These are phyloP conservation scores for Theobroma cacao DNA, from an alignment of 345 rosid species.

Conservation along the genomic window DNA sequence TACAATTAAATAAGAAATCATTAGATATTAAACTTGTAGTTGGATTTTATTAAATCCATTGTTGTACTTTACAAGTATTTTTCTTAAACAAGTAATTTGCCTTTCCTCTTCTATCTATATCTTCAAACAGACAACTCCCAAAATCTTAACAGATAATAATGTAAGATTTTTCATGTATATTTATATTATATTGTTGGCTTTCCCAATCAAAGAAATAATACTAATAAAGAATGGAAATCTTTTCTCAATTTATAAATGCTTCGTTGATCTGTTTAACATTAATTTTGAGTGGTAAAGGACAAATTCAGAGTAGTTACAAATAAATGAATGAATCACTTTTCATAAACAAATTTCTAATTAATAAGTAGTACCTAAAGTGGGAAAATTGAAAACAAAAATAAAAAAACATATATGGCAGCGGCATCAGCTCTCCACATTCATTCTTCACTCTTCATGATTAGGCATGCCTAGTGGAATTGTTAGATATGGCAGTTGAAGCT, in stretches of 20 bases:
- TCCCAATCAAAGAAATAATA: not conserved
- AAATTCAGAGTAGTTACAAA: not conserved
- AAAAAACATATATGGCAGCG: not conserved
- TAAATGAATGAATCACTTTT: not conserved
- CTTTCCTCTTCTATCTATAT: too few relatives aligned
- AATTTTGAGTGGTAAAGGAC: not conserved
- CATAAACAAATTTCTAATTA: not conserved
- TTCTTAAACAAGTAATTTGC: too few relatives aligned
- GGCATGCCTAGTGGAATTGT: not conserved
- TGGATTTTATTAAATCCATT: too few relatives aligned
- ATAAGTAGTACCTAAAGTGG: not conserved
- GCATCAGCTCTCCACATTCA: not conserved
- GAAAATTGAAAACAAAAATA: too few relatives aligned
- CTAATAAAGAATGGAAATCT: too few relatives aligned
- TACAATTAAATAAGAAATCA: too few relatives aligned
- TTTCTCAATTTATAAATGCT: not conserved
- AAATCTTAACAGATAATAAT: too few relatives aligned
- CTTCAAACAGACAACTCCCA: too few relatives aligned
- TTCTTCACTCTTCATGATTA: not conserved
- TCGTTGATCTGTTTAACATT: not conserved
- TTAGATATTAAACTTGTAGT: too few relatives aligned
- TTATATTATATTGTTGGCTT: too few relatives aligned
- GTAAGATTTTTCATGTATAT: too few relatives aligned
- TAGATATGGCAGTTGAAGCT: not conserved
- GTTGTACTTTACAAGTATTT: too few relatives aligned